phyloP scores from a whole-genome alignment of 202 grass and related monocot genomes.

The Panicum hallii region DNA sequence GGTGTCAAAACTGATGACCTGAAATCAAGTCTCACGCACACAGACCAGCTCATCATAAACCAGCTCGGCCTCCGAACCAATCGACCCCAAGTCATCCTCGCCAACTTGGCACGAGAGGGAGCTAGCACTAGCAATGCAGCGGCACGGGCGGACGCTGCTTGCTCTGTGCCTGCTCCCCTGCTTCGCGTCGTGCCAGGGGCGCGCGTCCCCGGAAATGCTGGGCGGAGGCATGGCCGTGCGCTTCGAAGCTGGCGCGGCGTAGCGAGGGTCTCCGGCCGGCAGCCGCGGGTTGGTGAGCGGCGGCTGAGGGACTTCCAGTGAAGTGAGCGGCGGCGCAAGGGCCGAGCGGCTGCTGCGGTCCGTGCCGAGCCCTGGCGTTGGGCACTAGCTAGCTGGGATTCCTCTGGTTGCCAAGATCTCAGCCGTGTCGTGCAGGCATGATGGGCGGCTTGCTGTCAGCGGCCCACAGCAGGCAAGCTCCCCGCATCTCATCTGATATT shows the following conservation, averaged over 20 bases:
- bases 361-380: conserved; percentile 54
- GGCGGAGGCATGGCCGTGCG: conserved; percentile 10
- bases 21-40: background rate
- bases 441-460: no score
- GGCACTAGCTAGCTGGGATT: conserved; percentile 29
- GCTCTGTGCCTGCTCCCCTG: background rate
- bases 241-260: conserved; percentile 32
- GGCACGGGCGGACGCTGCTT: background rate
- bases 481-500: no score
- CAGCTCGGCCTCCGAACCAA: background rate
- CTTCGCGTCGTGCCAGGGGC: conserved; percentile 30
- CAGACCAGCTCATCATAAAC: background rate
- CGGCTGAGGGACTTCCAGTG: background rate
- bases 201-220: conserved; percentile 1
- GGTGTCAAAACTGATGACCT: background rate
- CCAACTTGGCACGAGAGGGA: background rate
- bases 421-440: no score
- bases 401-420: background rate
- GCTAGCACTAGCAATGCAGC: background rate
- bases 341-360: conserved; percentile 41
- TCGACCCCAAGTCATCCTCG: background rate
- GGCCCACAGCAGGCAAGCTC: no score
- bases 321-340: background rate
- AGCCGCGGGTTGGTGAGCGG: background rate
- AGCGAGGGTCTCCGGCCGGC: background rate